A percentile compares a stretch with the other conserved stretches of the same genome.
Conservation (phyloP, 495 filamentous ascomycete species). For the Bathelium albidoporum region DNA sequence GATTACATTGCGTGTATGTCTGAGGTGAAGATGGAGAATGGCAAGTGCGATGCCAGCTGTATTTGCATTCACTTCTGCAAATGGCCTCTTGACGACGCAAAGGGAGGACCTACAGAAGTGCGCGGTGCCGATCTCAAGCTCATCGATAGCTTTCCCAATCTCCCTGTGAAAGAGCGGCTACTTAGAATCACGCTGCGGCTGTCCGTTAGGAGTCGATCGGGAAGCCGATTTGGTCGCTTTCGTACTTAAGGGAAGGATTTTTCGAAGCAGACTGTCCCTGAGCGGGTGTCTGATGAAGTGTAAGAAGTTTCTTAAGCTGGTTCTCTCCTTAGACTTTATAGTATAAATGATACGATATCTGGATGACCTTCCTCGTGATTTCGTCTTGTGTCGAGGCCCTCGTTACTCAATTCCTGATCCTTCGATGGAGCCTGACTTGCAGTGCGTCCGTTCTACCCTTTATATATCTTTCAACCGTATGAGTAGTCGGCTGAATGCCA, state of each 20-base stretch:
- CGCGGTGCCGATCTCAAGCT: not conserved
- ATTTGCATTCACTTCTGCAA: not conserved
- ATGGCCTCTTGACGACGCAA: not conserved
- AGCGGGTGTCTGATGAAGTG: too few species aligned
- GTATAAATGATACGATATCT: too few species aligned
- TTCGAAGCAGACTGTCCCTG: not conserved
- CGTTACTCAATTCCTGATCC: too few species aligned
- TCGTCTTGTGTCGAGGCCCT: too few species aligned
- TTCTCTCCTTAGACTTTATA: not conserved
- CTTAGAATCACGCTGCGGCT: not conserved
- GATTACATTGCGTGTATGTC: not conserved
- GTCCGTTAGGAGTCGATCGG: not conserved
- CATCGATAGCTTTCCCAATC: not conserved
- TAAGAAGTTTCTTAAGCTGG: not conserved
- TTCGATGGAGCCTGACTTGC: too few species aligned
- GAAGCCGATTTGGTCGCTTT: not conserved
- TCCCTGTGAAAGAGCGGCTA: not conserved
- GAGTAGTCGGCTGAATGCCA: too few species aligned
- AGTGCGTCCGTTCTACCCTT: too few species aligned
- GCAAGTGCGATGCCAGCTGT: not conserved
- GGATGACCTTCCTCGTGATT: too few species aligned
- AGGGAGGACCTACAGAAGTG: not conserved
- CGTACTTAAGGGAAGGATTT: not conserved
- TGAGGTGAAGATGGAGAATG: not conserved
- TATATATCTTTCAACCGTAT: too few species aligned